Conservation (phyloP, 2,329 filamentous ascomycete species). For the Penicillium digitatum region DNA sequence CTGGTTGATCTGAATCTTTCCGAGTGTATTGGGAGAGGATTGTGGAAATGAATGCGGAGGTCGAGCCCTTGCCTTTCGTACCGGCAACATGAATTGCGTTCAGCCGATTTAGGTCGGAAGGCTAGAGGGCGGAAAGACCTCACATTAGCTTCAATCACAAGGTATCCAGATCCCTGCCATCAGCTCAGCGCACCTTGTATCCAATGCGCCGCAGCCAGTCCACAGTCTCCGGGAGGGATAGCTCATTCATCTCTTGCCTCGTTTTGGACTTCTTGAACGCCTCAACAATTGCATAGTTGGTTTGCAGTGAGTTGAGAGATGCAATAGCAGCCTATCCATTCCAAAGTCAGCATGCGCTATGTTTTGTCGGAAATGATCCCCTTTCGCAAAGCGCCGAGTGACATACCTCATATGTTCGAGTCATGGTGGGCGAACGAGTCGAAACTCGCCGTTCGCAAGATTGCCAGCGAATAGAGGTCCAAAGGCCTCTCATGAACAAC, state of each 20-base stretch:
- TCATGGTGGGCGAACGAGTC: slow-evolving; percentile 31
- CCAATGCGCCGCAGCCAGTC: slow-evolving; percentile 73
- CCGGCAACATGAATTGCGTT: slow-evolving; percentile 79
- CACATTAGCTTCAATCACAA: not conserved
- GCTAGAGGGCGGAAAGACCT: slow-evolving; percentile 39
- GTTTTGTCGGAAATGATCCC: not conserved
- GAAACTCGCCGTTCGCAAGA: slow-evolving; percentile 28
- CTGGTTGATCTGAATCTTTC: slow-evolving; percentile 21
- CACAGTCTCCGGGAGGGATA: slow-evolving; percentile 76
- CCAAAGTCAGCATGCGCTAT: slow-evolving; percentile 11
- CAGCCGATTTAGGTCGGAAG: slow-evolving; percentile 57
- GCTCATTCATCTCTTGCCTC: slow-evolving; percentile 67
- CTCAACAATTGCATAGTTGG: slow-evolving; percentile 74
- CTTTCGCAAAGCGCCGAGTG: not conserved
- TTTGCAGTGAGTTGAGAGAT: slow-evolving; percentile 71
- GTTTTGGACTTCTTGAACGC: slow-evolving; percentile 63
- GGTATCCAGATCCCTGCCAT: not conserved
- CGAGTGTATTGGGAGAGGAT: slow-evolving; percentile 64
- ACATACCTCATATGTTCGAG: slow-evolving; percentile 41
- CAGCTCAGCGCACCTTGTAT: slow-evolving; percentile 59
- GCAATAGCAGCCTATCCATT: slow-evolving; percentile 61
- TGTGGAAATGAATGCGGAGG: slow-evolving; percentile 75
- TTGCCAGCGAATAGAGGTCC: slow-evolving; percentile 17
- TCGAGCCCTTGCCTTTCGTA: slow-evolving; percentile 91
- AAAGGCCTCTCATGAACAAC: slow-evolving; percentile 31